phyloP scores from a whole-genome alignment of 805 yeast genomes.

The Tanozyma kutaoensis region DNA sequence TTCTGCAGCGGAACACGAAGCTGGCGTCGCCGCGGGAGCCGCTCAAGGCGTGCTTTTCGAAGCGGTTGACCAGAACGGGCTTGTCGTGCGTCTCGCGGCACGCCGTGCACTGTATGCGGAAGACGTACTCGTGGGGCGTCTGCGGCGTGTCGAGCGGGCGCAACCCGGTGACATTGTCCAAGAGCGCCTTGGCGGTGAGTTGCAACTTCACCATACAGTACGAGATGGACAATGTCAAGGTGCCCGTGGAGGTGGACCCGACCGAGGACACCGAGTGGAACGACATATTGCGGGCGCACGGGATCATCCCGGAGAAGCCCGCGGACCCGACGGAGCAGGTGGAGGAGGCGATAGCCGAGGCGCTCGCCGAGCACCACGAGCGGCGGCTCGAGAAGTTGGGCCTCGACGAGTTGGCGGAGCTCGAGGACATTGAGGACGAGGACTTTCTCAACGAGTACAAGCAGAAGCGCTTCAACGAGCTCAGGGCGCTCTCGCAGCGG shows the following conservation, averaged over 20 bases:
- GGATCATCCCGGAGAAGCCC: constrained; percentile 84
- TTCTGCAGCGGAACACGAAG: constrained; percentile 63
- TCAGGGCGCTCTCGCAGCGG: constrained; percentile 43
- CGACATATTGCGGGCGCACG: constrained; percentile 81
- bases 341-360: constrained; percentile 81
- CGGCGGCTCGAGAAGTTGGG: constrained; percentile 68
- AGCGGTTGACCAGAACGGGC: constrained; percentile 51
- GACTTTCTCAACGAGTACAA: constrained; percentile 75
- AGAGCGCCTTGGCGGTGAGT: constrained; percentile 29
- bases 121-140: constrained; percentile 62
- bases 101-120: constrained; percentile 58
- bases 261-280: constrained; percentile 98
- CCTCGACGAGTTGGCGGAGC: constrained; percentile 69
- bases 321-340: constrained; percentile 79
- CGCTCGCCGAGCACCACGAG: constrained; percentile 65
- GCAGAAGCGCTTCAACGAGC: constrained; percentile 62
- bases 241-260: constrained; percentile 85
- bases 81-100: constrained; percentile 74
- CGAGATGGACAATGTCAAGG: constrained; percentile 32
- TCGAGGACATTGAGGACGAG: constrained; percentile 90
- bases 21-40: constrained; percentile 78
- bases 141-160: constrained; percentile 46
- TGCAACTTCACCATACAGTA: constrained; percentile 24
- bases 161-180: constrained; percentile 42
- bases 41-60: constrained; percentile 49